Evolutionary conservation across 345 rosid species (phyloP).

Genomic region (Populus alba): DNA sequence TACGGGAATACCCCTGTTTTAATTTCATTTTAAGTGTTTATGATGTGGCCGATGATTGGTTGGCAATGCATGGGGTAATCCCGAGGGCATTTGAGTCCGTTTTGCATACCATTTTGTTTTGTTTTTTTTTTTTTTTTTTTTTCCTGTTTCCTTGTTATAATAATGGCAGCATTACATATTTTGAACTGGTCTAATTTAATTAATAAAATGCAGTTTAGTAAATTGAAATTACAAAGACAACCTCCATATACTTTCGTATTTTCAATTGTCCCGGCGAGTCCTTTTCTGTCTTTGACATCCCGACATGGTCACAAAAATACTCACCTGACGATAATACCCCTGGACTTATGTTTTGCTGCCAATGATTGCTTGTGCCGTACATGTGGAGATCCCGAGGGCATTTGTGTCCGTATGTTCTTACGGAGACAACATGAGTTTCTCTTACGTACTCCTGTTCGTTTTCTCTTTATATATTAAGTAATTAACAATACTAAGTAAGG

Average conservation of each 20-base stretch:
- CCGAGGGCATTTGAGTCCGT: slow-evolving; percentile 50
- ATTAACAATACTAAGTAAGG: neutral
- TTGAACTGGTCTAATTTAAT: too few species aligned
- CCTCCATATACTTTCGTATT: too few species aligned
- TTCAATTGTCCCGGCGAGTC: neutral
- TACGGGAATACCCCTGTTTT: slow-evolving; percentile 38
- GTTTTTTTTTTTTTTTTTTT: neutral
- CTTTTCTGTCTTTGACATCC: neutral
- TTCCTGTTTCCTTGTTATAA: slow-evolving; percentile 9
- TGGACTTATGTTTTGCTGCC: neutral
- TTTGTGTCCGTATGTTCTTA: slow-evolving; percentile 28
- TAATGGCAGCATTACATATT: too few species aligned
- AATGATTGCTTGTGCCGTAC: slow-evolving; percentile 15
- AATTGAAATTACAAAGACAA: too few species aligned
- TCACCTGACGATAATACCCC: too few species aligned
- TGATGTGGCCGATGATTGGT: slow-evolving; percentile 36
- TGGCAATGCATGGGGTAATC: slow-evolving; percentile 36
- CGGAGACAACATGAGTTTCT: neutral
- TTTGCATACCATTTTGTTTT: too few species aligned
- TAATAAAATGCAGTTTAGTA: too few species aligned
- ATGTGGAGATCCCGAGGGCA: slow-evolving; percentile 44
- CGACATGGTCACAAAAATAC: neutral
- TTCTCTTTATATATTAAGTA: neutral
- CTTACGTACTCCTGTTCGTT: neutral
- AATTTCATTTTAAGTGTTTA: neutral